Evolutionary conservation across 2,329 filamentous ascomycete genomes (phyloP), one percentile per base, ranked within the genome.

Genomic region (Fusarium verrucosum): DNA sequence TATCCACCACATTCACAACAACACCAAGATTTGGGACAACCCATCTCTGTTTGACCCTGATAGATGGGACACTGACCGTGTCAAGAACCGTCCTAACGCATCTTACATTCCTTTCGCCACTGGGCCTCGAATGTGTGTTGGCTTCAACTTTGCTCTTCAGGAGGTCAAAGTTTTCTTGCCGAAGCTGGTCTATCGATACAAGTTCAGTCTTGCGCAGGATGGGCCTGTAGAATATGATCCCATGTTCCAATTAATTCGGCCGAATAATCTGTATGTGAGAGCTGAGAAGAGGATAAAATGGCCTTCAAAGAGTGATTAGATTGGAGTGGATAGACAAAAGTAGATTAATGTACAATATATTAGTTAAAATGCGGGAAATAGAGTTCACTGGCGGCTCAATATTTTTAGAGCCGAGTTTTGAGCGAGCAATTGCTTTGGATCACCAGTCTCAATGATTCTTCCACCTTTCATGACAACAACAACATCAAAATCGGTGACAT

Each of bases 81-180:
- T 85, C 51, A 85, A 84, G 76, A 80, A 79, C 63, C 72, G 80
- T 3, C 83, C 82, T 41, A 79, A 80, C 26, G 81, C 79, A 3
- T 76, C 82, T 0, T 89, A 88, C 66, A 77, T 84, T 5, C 87
- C 87, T 0, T 89, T 89, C 62, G 86, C 82, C 0, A 76, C 80
- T 0, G 87, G 87, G 0, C 82, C 78, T 0, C 77, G 87, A 2
- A 82, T 81, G 75, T 89, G 87, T 60, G 85, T 89, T 52, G 87
- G 86, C 0, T 88, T 87, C 79, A 89, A 87, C 73, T 87, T 89
- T 72, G 87, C 86, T 0, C 75, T 89, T 8, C 80, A 83, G 57
- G 85, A 89, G 72, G 78, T 87, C 57, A 88, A 88, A 76, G 78
- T 87, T 5, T 82, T 87, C 66, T 35, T 89, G 62, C 77, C 81